Conservation (phyloP, 164 flowering plant species). For the Umbilicus rupestris region DNA sequence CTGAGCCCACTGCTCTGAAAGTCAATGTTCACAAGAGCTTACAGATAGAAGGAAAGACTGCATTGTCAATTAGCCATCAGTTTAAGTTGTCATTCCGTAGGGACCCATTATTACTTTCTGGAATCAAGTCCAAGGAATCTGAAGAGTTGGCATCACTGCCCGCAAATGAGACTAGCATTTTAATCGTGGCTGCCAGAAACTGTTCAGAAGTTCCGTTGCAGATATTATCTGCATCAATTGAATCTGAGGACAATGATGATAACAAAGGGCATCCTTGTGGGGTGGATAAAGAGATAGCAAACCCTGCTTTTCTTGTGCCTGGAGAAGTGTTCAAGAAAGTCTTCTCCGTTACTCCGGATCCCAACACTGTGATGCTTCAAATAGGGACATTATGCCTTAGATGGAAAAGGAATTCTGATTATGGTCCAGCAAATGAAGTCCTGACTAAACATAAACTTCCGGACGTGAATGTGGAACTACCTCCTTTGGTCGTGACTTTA, state of each 20-base stretch:
- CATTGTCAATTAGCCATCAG: slow-evolving; percentile 49
- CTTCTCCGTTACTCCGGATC: slow-evolving; percentile 47
- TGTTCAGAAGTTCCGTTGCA: slow-evolving; percentile 68
- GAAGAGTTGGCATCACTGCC: slow-evolving; percentile 42
- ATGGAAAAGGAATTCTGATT: slow-evolving; percentile 54
- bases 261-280: slow-evolving; percentile 20
- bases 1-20: slow-evolving; percentile 49
- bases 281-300: slow-evolving; percentile 21
- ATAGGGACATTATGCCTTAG: slow-evolving; percentile 49
- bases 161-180: slow-evolving; percentile 47
- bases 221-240: slow-evolving; percentile 49
- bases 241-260: slow-evolving; percentile 27
- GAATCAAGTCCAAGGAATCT: slow-evolving; percentile 34
- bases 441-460: slow-evolving; percentile 61
- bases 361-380: slow-evolving; percentile 22
- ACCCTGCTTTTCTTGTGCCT: slow-evolving; percentile 43
- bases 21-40: slow-evolving; percentile 81
- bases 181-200: slow-evolving; percentile 60
- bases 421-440: slow-evolving; percentile 19
- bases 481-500: slow-evolving; percentile 57
- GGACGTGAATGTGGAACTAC: slow-evolving; percentile 51
- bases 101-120: slow-evolving; percentile 64
- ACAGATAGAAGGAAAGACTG: slow-evolving; percentile 81
- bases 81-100: slow-evolving; percentile 64
- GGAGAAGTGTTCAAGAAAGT: slow-evolving; percentile 83